These are phyloP conservation scores for Tetracladium setigerum DNA, from an alignment of 495 filamentous ascomycete species.

Conservation along the genomic window DNA sequence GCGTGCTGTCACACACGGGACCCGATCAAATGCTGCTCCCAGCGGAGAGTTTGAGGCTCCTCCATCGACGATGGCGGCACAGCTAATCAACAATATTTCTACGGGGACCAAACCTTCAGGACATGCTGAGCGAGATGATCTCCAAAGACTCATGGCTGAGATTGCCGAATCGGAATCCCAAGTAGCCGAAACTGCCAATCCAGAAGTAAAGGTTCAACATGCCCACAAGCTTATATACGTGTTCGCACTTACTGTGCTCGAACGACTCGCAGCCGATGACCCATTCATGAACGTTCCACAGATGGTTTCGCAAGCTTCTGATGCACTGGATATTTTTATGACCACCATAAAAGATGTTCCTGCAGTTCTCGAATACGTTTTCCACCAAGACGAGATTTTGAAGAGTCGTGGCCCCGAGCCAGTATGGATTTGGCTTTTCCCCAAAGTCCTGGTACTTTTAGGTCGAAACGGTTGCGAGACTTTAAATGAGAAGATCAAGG, in stretches of 20 bases:
- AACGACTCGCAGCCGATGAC: slow-evolving; percentile 46
- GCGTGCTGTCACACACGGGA: slow-evolving; percentile 18
- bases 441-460: slow-evolving; percentile 51
- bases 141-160: slow-evolving; percentile 59
- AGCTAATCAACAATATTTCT: slow-evolving; percentile 52
- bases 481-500: slow-evolving; percentile 39
- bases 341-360: slow-evolving; percentile 69
- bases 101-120: slow-evolving; percentile 8
- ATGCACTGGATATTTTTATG: slow-evolving; percentile 67
- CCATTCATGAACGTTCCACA: slow-evolving; percentile 46
- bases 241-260: slow-evolving; percentile 73
- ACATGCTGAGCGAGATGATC: slow-evolving; percentile 32
- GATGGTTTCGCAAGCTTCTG: slow-evolving; percentile 48
- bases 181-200: slow-evolving; percentile 30
- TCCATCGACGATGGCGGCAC: slow-evolving; percentile 62
- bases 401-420: slow-evolving; percentile 48
- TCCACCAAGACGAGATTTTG: slow-evolving; percentile 19
- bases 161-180: slow-evolving; percentile 41
- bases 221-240: slow-evolving; percentile 80
- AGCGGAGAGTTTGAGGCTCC: slow-evolving; percentile 29
- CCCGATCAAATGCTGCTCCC: slow-evolving; percentile 1
- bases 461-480: slow-evolving; percentile 34
- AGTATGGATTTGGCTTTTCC: slow-evolving; percentile 73
- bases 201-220: slow-evolving; percentile 59
- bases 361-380: slow-evolving; percentile 49